Evolutionary conservation across 1,139 yeast genomes (phyloP), one percentile per base, ranked within the genome.

Genomic region (Protomyces inundatus): DNA sequence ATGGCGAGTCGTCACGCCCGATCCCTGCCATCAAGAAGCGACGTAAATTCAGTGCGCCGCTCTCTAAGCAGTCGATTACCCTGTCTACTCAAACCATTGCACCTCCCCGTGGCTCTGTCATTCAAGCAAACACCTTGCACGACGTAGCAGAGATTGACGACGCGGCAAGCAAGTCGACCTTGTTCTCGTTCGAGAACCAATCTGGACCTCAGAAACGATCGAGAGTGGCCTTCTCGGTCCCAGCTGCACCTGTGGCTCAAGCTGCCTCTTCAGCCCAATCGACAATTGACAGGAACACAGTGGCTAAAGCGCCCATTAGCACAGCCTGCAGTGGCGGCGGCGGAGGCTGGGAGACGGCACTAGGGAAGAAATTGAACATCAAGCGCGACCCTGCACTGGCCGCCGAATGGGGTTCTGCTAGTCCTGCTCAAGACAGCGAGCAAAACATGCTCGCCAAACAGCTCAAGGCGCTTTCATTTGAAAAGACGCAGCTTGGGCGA

Each of bases 331-430:
- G 23, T 16, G 32, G 48, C 23, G 48, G 48, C 0, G 48, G 46
- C 46, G 46, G 48, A 4, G 53, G 37, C 4, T 57, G 61, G 61
- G 55, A 57, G 55, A 57, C 61, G n/a, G 61, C 61, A 7, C 12
- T 16, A 36, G 61, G 61, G 7, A 23, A 9, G 23, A 50, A 14
- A 32, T 35, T 57, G 3, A 12, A 37, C 14, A 51, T 57, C 6
- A 34, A 30, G 14, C 61, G 34, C 34, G 50, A 57, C 32, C 55
- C 61, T 10, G 55, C 37, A 9, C 52, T 57, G 34, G 61, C 61
- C 12, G 54, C 55, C 7, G 61, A 57, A 14, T 57, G 61, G 61
- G n/a, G n/a, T 6, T n/a, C 33, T 14, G 34, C 10, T 4, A 3
- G 10, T 33, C 10, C 9, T 6, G 54, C 37, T 51, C 32, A 23